Evolutionary conservation across 306 rosid genomes (phyloP), one percentile per base, ranked within the genome.

Genomic region (Pterocarpus santalinus): DNA sequence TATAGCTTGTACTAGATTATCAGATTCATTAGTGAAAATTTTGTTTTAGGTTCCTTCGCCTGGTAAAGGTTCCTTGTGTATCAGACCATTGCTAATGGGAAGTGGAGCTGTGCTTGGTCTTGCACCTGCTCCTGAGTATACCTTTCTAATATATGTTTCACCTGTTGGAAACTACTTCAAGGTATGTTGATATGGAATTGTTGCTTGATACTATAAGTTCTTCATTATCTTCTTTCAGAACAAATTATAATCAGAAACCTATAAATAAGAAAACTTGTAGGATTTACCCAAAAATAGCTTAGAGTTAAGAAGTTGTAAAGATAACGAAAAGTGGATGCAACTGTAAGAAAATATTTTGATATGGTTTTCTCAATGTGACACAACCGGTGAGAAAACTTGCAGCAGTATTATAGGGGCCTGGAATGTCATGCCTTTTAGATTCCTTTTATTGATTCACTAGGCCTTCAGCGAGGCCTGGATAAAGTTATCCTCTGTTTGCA

Each of bases 151-250:
- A 55, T 95, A 88, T 80, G 99, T 95, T 87, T 91, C 99, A 22
- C 97, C 99, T 34, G 97, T 95, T 63, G 99, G 99, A 75, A 95
- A 93, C 87, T 95, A 95, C 89, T 95, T 92, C 83, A 91, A 95
- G 99, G 99, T 91, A 80, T 80, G 73, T 65, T 13, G 28, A 8
- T 72, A 17, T 38, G 7, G 51, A 28, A 36, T 72, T 74, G 32
- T 72, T 28, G 28, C 28, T 22, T 22, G 28, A 22, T 22, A 22
- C 28, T 22, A 22, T 14, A n/a, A 69, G 62, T 12, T 78, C 81
- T 11, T 38, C 43, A 38, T 65, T 76, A 15, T 72, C 66, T 72
- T 11, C 55, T 74, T 65, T 68, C 2, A 43, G 41, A 65, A 75
- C 28, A 75, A 43, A 17, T 62, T 68, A 33, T 52, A 13, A 53